Evolutionary conservation across 805 yeast genomes (phyloP).

Genomic region (Zygoascus bituminiphila): DNA sequence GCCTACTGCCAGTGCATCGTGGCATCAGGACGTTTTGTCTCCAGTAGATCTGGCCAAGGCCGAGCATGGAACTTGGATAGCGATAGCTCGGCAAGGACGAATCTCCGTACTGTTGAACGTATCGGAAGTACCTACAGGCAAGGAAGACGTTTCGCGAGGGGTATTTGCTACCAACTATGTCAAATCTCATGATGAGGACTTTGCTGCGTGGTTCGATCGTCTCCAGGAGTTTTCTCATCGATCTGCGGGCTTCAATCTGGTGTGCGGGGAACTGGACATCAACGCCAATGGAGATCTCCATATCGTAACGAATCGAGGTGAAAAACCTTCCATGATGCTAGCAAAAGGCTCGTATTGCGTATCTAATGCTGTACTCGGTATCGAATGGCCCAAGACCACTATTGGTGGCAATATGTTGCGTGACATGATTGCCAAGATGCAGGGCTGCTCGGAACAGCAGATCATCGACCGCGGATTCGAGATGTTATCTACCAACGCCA

Average conservation of each 20-base stretch:
- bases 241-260: constrained; percentile 57
- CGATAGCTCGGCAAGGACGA: constrained; percentile 48
- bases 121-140: constrained; percentile 41
- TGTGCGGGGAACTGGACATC: constrained; percentile 39
- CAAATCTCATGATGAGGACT: constrained; percentile 19
- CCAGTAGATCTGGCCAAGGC: constrained; percentile 68
- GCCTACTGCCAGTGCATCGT: constrained; percentile 53
- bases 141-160: constrained; percentile 44
- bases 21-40: constrained; percentile 42
- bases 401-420: constrained; percentile 42
- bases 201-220: not conserved
- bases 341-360: constrained; percentile 16
- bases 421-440: constrained; percentile 17
- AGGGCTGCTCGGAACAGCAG: constrained; percentile 19
- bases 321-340: not conserved
- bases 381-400: constrained; percentile 59
- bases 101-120: constrained; percentile 72
- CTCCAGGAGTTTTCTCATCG: constrained; percentile 8
- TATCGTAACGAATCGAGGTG: constrained; percentile 1
- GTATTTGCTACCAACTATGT: constrained; percentile 41
- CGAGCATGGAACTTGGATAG: constrained; percentile 91
- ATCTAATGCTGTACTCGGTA: constrained; percentile 36
- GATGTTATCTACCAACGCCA: constrained; percentile 43
- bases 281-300: not conserved
- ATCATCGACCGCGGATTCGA: constrained; percentile 46